A percentile compares a stretch with the other conserved stretches of the same genome.
Evolutionary conservation across 805 yeast genomes (phyloP).

Genomic region (Yarrowia porcina): DNA sequence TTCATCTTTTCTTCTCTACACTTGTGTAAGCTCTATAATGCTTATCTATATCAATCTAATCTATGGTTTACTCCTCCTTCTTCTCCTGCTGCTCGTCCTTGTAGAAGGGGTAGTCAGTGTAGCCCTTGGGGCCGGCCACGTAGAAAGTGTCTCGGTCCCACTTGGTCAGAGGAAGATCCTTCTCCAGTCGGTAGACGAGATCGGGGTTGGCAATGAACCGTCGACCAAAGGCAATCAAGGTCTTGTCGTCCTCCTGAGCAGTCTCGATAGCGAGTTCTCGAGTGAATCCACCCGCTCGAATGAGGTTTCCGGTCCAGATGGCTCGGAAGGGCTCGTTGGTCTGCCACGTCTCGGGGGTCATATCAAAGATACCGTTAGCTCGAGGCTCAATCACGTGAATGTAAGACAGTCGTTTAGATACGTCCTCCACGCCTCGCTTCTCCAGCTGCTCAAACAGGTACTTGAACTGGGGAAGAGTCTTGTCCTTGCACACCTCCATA

Average conservation of each 20-base stretch:
- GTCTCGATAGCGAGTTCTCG: conserved; percentile 29
- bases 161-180: conserved; percentile 43
- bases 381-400: conserved; percentile 43
- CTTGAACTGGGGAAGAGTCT: conserved; percentile 36
- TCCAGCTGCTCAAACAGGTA: conserved; percentile 45
- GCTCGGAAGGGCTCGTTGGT: conserved; percentile 33
- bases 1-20: too few species aligned
- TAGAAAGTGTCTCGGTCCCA: conserved; percentile 53
- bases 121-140: conserved; percentile 42
- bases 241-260: conserved; percentile 33
- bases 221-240: conserved; percentile 47
- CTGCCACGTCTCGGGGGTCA: conserved; percentile 27
- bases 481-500: conserved; percentile 26
- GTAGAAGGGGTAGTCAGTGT: conserved; percentile 43
- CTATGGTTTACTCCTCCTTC: neutral
- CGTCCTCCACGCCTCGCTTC: conserved; percentile 36
- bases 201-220: conserved; percentile 57
- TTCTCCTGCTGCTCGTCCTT: neutral
- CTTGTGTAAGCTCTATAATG: neutral
- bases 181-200: conserved; percentile 45
- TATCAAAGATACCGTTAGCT: conserved; percentile 32
- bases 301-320: conserved; percentile 47
- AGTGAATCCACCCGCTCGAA: conserved; percentile 43
- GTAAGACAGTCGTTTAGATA: conserved; percentile 41
- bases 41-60: neutral